Evolutionary conservation across 768 basidiomycete species (phyloP), one percentile per base, ranked within the genome.

Genomic region (Termitomyces heimii): DNA sequence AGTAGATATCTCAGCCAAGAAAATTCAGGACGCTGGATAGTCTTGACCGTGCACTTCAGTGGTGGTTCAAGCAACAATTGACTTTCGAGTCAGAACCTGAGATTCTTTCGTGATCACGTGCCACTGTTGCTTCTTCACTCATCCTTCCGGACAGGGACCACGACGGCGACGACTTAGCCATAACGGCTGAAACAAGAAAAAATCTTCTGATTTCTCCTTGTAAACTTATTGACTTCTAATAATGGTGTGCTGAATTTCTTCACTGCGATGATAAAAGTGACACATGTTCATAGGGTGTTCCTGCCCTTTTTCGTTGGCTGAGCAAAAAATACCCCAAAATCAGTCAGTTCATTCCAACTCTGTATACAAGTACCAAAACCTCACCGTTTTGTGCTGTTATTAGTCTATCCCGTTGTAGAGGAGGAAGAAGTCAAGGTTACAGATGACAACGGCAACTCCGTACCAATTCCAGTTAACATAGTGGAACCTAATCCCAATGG

Each of bases 311-410:
- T 76, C 86, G 96, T 68, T 99, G 96, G 95, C 81, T 98, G 58
- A 97, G 94, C 71, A 95, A 89, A 78, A 98, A 98, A 73, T 99
- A 99, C 71, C 94, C 96, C 52, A 98, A 93, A 81, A 98, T 96
- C 66, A 86, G 94, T 91, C 57, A 54, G 86, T 77, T 24, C 42
- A n/a, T 18, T 53, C 16, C 4, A 32, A 22, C 0, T 28, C 5
- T 14, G 28, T 18, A n/a, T n/a, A 1, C 1, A 13, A 2, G 6
- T 20, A 18, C 34, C 16, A 20, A 40, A 14, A 12, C 53, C 31
- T 44, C 28, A 58, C 22, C 46, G 12, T 24, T 53, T 20, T 31
- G 43, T 40, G 28, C 32, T 32, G 8, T 2, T 18, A 55, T 53
- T 20, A 94, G 91, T 91, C 64, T 75, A 73, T 63, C 82, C 88